phyloP scores from a whole-genome alignment of 495 filamentous ascomycete genomes.

The Daldinia caldariorum region DNA sequence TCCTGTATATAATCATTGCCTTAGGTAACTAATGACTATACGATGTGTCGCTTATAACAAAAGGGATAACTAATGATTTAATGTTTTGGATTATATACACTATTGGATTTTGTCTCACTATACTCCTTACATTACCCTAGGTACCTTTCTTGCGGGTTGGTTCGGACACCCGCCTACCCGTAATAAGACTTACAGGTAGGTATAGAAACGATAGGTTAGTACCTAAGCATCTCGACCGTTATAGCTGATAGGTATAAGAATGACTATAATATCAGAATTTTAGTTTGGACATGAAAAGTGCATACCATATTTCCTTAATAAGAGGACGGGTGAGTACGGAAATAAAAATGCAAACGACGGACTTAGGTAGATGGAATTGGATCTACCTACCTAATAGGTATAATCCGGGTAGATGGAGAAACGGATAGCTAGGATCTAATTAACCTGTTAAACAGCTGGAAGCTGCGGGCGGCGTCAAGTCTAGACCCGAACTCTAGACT shows the following conservation, averaged over 20 bases:
- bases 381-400: background rate
- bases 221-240: slow-evolving; percentile 4
- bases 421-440: background rate
- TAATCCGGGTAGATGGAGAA: slow-evolving; percentile 1
- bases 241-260: slow-evolving; percentile 8
- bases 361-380: background rate
- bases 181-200: slow-evolving; percentile 27
- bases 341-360: background rate
- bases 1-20: background rate
- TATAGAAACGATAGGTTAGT: slow-evolving; percentile 10
- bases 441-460: background rate
- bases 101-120: slow-evolving; percentile 5
- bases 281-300: background rate
- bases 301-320: background rate
- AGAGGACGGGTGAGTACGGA: too few relatives aligned
- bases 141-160: slow-evolving; percentile 17
- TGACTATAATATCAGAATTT: too few relatives aligned
- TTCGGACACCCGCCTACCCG: slow-evolving; percentile 24
- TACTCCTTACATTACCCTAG: slow-evolving; percentile 7
- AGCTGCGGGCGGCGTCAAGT: slow-evolving; percentile 2
- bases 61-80: background rate
- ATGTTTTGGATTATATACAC: background rate
- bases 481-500: slow-evolving; percentile 7
- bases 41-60: background rate
- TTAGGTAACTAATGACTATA: background rate